These are phyloP conservation scores for Cutaneotrichosporon dermatis DNA, from an alignment of 1,284 basidiomycete genomes.

Conservation along the genomic window DNA sequence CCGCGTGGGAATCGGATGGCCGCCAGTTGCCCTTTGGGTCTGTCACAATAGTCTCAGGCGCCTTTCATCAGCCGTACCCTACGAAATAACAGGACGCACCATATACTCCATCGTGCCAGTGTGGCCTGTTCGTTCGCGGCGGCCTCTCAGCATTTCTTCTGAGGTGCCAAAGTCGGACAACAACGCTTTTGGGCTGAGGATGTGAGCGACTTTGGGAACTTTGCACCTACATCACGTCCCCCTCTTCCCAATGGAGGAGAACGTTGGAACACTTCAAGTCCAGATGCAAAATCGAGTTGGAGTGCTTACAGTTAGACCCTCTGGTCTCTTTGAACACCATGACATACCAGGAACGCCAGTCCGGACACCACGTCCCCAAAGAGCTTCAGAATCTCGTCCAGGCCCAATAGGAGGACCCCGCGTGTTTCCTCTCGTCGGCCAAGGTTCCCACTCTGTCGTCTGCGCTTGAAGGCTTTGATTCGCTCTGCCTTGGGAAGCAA, in stretches of 20 bases:
- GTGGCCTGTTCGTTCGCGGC: conserved; percentile 71
- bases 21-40: conserved; percentile 57
- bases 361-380: conserved; percentile 75
- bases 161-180: conserved; percentile 93
- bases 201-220: not conserved
- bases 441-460: conserved; percentile 41
- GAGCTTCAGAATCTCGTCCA: conserved; percentile 70
- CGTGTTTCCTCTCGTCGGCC: conserved; percentile 39
- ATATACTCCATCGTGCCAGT: conserved; percentile 77
- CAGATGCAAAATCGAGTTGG: conserved; percentile 78
- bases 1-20: conserved; percentile 73
- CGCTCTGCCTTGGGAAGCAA: conserved; percentile 57
- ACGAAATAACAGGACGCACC: conserved; percentile 13
- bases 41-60: conserved; percentile 69
- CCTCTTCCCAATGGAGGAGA: conserved; percentile 84
- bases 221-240: conserved; percentile 58
- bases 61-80: conserved; percentile 28
- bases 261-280: conserved; percentile 93
- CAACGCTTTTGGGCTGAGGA: conserved; percentile 60
- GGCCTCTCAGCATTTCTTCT: conserved; percentile 71
- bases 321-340: not conserved
- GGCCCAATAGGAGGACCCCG: conserved; percentile 71
- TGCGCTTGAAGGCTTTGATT: conserved; percentile 52
- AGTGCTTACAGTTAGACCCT: conserved; percentile 57
- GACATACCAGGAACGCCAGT: conserved; percentile 70